Base-by-base conservation (phyloP, 768 basidiomycete species). In the Tulasnella sp. region DNA sequence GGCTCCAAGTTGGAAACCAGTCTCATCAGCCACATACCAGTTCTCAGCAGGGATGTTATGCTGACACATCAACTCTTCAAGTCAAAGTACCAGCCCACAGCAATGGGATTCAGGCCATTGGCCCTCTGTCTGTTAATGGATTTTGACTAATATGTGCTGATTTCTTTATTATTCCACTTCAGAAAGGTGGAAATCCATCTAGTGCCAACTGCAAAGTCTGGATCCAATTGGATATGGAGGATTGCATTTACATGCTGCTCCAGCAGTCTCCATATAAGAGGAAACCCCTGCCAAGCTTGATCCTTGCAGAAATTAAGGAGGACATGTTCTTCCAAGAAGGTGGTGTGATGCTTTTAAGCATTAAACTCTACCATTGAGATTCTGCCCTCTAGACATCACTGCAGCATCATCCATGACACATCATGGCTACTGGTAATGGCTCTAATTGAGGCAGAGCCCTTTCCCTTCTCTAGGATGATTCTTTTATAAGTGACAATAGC, bases 201-300 rank as follows among this genome's bases (percentile, higher is more conserved):
- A 41, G 12, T 31, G n/a, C 6, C 61, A 56, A 59, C 27, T 11
- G 27, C 34, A 15, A 21, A 17, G 14, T 15, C 27, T 12, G 17
- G 43, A 1, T 31, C 31, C 2, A 36, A 48, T 14, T 45, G 41
- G 17, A 52, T 54, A 6, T 40, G 35, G 12, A 51, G 48, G 25
- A 64, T 61, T 15, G 46, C 42, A 59, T 75, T 65, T 31, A 69
- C 70, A 62, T 68, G 63, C 59, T 71, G 70, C 51, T 67, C 68
- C 2, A 75, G 56, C 7, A 65, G 49, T 17, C 49, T 31, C 46
- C 71, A 71, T 37, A 49, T 69, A 6, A 71, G 63, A 12, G 71
- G 71, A 59, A 73, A 73, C 6, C 70, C 71, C 12, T 64, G 61
- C 17, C 62, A 43, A 8, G 69, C 71, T 40, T n/a, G n/a, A n/a